phyloP scores from a whole-genome alignment of 1,284 basidiomycete species.

The Tetrapyrgos nigripes region DNA sequence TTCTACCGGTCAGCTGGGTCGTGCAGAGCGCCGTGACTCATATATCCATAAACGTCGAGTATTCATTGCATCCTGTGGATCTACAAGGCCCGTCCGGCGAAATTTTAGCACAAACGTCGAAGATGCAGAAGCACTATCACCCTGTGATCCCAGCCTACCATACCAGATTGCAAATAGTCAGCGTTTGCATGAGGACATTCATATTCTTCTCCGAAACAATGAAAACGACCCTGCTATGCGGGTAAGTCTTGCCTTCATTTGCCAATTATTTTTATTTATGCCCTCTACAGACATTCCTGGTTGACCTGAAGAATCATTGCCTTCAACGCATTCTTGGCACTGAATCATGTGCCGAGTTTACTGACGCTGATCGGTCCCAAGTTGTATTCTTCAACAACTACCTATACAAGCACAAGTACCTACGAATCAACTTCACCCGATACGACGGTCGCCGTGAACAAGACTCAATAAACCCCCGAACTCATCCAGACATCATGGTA shows the following conservation, averaged over 20 bases:
- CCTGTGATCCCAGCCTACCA: slow-evolving; percentile 9
- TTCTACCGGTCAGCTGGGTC: slow-evolving; percentile 29
- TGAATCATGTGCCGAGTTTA: neutral
- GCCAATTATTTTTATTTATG: neutral
- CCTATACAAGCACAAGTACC: no score
- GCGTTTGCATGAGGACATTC: neutral
- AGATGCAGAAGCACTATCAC: slow-evolving; percentile 19
- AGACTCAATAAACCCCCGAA: no score
- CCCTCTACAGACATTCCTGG: slow-evolving; percentile 1
- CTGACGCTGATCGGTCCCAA: neutral
- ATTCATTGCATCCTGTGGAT: neutral
- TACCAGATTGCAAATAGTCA: slow-evolving; percentile 21
- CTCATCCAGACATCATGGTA: no score
- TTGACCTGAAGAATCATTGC: slow-evolving; percentile 5
- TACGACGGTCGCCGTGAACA: no score
- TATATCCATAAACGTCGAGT: neutral
- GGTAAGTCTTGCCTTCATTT: slow-evolving; percentile 5
- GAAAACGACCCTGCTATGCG: neutral
- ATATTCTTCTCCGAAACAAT: neutral
- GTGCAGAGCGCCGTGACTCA: slow-evolving; percentile 18
- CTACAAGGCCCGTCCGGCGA: neutral
- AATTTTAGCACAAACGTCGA: slow-evolving; percentile 6
- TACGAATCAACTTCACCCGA: no score
- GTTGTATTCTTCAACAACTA: slow-evolving; percentile 17
- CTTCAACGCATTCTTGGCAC: neutral